Percentiles rank a stretch among this genome's conserved stretches.
Evolutionary conservation across 1,139 yeast genomes (phyloP).

Genomic region (Tardiomyces depauwii): DNA sequence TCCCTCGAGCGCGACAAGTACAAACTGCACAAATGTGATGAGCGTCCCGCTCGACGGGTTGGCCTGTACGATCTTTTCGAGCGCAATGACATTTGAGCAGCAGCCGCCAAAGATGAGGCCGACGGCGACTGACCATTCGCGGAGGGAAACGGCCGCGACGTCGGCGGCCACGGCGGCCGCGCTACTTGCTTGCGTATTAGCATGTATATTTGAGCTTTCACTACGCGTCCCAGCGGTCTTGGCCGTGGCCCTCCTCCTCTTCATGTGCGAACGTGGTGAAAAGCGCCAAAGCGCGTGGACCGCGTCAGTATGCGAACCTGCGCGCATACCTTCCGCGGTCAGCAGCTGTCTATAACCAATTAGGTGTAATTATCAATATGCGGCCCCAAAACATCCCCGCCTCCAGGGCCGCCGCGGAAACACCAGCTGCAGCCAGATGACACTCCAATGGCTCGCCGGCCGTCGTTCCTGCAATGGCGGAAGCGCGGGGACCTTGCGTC

Average conservation of each 20-base stretch:
- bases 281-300: no score
- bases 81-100: constrained; percentile 54
- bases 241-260: no score
- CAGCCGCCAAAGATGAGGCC: constrained; percentile 59
- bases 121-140: constrained; percentile 5
- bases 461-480: neutral
- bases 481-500: neutral
- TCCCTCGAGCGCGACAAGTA: constrained; percentile 40
- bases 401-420: neutral
- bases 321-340: no score
- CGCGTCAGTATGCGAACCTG: no score
- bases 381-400: neutral
- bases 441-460: neutral
- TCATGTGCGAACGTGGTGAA: no score
- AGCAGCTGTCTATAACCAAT: no score
- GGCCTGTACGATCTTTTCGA: constrained; percentile 41
- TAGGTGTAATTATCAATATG: no score
- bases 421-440: no score
- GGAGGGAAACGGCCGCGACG: neutral
- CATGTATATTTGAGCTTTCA: neutral
- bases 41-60: constrained; percentile 36
- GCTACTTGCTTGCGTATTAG: neutral
- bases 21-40: constrained; percentile 51
- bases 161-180: neutral
- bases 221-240: neutral